phyloP scores from a whole-genome alignment of 257 asterid genomes.

The Scutellaria minor region DNA sequence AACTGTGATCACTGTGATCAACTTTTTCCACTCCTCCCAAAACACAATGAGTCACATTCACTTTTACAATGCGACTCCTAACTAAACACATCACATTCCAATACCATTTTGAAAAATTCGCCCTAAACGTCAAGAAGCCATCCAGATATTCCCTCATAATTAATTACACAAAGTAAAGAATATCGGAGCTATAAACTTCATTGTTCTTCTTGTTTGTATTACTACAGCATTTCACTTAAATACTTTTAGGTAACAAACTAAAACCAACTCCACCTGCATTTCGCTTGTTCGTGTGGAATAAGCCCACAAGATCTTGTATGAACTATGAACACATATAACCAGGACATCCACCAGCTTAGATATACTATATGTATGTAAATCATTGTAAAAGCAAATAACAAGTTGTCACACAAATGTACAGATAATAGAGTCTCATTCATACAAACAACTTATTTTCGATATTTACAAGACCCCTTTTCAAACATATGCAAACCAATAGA shows the following conservation, averaged over 20 bases:
- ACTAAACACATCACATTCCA: background rate
- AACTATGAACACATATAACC: background rate
- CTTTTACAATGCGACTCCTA: background rate
- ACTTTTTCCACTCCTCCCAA: background rate
- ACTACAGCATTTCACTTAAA: background rate
- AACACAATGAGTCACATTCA: background rate
- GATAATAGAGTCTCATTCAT: background rate
- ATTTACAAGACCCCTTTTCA: too few species aligned
- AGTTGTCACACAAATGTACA: constrained; percentile 5
- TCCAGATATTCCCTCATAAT: background rate
- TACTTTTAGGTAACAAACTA: background rate
- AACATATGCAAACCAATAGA: too few species aligned
- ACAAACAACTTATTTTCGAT: background rate
- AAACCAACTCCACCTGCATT: background rate
- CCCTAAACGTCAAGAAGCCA: background rate
- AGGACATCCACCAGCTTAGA: constrained; percentile 3
- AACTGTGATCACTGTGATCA: too few species aligned
- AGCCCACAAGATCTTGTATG: background rate
- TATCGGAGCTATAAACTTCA: background rate
- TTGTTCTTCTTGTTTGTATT: background rate
- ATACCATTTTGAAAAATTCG: background rate
- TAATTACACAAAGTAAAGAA: constrained; percentile 10
- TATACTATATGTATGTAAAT: background rate
- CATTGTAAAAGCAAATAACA: constrained; percentile 6
- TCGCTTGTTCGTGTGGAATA: background rate